Conservation (phyloP, 768 basidiomycete genomes). For the Trametes sanguinea region DNA sequence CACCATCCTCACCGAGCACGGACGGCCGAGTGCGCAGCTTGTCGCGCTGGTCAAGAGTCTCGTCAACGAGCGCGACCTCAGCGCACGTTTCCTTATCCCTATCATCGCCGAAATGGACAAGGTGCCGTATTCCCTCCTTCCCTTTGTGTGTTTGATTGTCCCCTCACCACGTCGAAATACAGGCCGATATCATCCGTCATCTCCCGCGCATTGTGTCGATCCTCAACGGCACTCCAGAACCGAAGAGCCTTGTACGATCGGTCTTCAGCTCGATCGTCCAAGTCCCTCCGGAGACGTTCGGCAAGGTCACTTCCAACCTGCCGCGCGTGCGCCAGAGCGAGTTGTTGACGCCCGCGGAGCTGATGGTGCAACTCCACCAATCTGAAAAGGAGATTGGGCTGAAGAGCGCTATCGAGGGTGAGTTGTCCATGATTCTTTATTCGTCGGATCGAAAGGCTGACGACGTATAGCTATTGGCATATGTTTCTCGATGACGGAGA, state of each 20-base stretch:
- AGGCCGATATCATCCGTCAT: slow-evolving; percentile 90
- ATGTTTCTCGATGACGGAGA: slow-evolving; percentile 98
- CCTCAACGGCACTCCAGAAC: slow-evolving; percentile 80
- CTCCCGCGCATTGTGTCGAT: slow-evolving; percentile 90
- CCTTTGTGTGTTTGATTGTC: slow-evolving; percentile 9
- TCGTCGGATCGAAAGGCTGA: slow-evolving; percentile 12
- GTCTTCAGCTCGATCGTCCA: slow-evolving; percentile 90
- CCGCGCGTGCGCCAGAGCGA: slow-evolving; percentile 86
- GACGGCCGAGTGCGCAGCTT: slow-evolving; percentile 76
- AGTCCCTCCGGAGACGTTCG: slow-evolving; percentile 81
- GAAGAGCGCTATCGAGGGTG: slow-evolving; percentile 95
- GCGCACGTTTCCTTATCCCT: slow-evolving; percentile 93
- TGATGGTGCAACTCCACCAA: slow-evolving; percentile 92
- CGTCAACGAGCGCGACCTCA: slow-evolving; percentile 82
- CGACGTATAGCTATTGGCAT: slow-evolving; percentile 79
- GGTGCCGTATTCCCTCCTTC: slow-evolving; percentile 46
- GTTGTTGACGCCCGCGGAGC: slow-evolving; percentile 87
- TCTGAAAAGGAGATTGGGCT: slow-evolving; percentile 91
- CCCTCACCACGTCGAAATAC: background rate
- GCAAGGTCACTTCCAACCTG: slow-evolving; percentile 82
- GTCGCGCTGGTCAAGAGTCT: slow-evolving; percentile 87
- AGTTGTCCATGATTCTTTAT: slow-evolving; percentile 33
- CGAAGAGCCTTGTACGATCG: slow-evolving; percentile 84
- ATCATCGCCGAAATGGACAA: slow-evolving; percentile 98
- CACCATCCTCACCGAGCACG: slow-evolving; percentile 87